Base-by-base conservation (phyloP, 139 green algal genomes). In the Haematococcus sp. region DNA sequence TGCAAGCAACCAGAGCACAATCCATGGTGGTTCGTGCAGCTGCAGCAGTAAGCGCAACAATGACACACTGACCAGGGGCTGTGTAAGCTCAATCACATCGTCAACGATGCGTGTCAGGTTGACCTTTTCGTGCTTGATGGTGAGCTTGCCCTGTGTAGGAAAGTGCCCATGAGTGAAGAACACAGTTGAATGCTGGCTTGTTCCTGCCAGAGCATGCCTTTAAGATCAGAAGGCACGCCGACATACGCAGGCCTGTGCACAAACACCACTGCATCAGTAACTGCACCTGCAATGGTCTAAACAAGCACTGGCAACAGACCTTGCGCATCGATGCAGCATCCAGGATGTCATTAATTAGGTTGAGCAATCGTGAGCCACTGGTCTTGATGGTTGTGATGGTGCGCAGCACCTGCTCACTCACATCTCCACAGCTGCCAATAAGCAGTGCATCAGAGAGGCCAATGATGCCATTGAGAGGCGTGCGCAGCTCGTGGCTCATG, bases 401-500 rank as follows among this genome's bases (percentile, higher is more conserved):
- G 54, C 77, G 75, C 22, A 74, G 66, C 27, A 67, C 54, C 33
- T 63, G 40, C 23, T 80, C 79, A 25, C 66, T 76, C 43, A 84
- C 27, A 11, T 70, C 67, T 0, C 79, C 79, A 46, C 79, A 84
- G 19, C 31, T 73, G 58, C 80, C 80, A 30, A 82, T 63, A 4
- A 85, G 70, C 49, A 88, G 73, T 19, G 77, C 78, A 22, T 89
- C 80, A 31, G 40, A 75, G 43, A 90, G 74, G 11, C 81, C 84
- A 40, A 90, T 90, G 76, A 90, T 90, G 44, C 84, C 84, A 69
- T 90, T 90, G 59, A 90, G 76, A 31, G 84, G 84, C 15, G 84
- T 90, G 67, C 84, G 79, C 73, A 90, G 74, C 76, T 90, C 84
- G 65, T 90, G 84, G 2, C 61, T 80, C 74, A 90, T 82, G 59